Evolutionary conservation across 2,329 filamentous ascomycete genomes (phyloP), one percentile per base, ranked within the genome.

Genomic region (Alternaria infectoria): DNA sequence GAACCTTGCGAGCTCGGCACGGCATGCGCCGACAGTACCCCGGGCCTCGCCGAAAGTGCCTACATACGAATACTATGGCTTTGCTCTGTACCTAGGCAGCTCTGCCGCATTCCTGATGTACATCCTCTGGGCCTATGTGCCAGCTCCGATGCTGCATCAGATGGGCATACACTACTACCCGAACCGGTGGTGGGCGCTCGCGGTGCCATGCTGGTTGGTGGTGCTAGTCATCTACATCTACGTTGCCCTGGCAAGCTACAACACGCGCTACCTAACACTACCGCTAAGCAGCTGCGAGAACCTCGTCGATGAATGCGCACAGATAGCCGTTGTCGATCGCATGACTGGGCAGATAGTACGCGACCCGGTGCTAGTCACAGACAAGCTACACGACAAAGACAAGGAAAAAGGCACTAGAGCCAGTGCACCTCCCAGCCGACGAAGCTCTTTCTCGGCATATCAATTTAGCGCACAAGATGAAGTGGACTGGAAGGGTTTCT

Each of bases 11-110:
- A 85, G 84, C 75, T 89, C 86, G 26, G 89, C 86, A 59, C 84
- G 83, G 54, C 85, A 83, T 72, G 87, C 83, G 65, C 87, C 84
- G 65, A 90, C 87, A 2, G 88, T 97, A 17, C 93, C 94, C 6
- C 91, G 93, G 59, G 94, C 93, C 2, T 91, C 91, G 57, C 96
- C 96, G 2, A 93, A 96, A 77, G 94, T 99, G 3, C 96, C 96
- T n/a, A 99, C 96, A 0, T 98, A 99, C 83, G 96, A 99, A 79
- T 99, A 98, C 87, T 98, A 98, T 79, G 96, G 96, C 78, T 99
- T 99, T 82, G 95, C 97, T 57, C 87, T 99, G 54, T 98, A 99
- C 83, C 87, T 99, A 43, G 93, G 95, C 76, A 94, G 91, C 66
- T 93, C 90, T 21, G 84, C 96, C 55, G 89, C 89, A 2, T 98